These are phyloP conservation scores for Pyrus hybrid DNA, from an alignment of 331 rosid species.

Conservation along the genomic window DNA sequence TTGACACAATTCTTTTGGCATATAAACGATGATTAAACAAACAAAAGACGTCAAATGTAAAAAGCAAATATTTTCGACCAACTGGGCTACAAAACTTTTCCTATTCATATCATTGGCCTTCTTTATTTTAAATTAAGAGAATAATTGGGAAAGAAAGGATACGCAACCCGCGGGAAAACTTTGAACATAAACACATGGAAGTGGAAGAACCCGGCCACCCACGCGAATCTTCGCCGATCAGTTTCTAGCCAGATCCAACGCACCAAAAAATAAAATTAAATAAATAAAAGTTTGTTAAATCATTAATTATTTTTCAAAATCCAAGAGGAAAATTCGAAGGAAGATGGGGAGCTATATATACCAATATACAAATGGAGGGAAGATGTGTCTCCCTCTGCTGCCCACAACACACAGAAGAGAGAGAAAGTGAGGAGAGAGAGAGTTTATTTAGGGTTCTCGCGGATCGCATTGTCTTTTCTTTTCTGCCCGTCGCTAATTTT, in stretches of 20 bases:
- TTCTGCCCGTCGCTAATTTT: neutral
- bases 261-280: neutral
- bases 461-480: neutral
- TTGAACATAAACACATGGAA: neutral
- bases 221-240: slow-evolving; percentile 11
- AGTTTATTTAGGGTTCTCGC: slow-evolving; percentile 29
- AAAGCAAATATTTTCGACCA: no score
- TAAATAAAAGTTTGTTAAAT: neutral
- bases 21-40: no score
- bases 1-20: no score
- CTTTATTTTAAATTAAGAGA: no score
- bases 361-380: slow-evolving; percentile 1
- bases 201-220: neutral
- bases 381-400: neutral
- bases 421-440: slow-evolving; percentile 5
- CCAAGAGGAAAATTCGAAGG: neutral
- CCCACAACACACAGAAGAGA: neutral
- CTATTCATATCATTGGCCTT: no score
- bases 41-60: accelerated
- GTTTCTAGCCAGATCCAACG: slow-evolving; percentile 24
- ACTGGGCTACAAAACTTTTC: no score
- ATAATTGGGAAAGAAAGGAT: no score
- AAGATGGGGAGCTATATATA: neutral
- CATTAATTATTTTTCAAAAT: neutral
- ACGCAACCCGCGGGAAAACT: neutral